Percentiles rank a stretch among this genome's conserved stretches.
These are phyloP conservation scores for Stagonosporopsis cucurbitacearum DNA, from an alignment of 2,329 filamentous ascomycete genomes.

Conservation along the genomic window DNA sequence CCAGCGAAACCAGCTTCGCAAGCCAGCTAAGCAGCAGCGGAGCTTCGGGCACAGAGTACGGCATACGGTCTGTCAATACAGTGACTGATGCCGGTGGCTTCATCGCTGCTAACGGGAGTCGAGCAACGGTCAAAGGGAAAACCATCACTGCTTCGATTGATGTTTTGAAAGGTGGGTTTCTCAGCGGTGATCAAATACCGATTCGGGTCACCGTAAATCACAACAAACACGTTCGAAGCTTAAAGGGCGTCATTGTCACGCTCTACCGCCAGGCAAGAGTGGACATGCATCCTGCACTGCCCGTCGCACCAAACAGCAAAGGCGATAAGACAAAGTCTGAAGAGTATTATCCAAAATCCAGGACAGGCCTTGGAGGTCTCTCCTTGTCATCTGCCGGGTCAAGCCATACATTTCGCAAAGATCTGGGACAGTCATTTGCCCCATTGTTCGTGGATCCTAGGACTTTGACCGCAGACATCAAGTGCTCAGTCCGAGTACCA, in stretches of 20 bases:
- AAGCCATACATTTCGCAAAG: slow-evolving; percentile 93
- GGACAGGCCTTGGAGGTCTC: slow-evolving; percentile 83
- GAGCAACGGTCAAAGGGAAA: slow-evolving; percentile 68
- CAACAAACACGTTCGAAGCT: slow-evolving; percentile 85
- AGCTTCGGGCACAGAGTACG: slow-evolving; percentile 52
- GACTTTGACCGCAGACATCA: slow-evolving; percentile 79
- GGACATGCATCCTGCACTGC: slow-evolving; percentile 74
- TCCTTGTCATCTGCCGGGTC: slow-evolving; percentile 86
- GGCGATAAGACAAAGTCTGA: slow-evolving; percentile 75
- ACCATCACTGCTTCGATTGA: slow-evolving; percentile 86
- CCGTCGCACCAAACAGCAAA: slow-evolving; percentile 66
- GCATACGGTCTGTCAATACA: slow-evolving; percentile 49
- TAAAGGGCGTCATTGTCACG: slow-evolving; percentile 91
- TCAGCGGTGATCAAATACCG: slow-evolving; percentile 83
- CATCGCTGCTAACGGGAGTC: slow-evolving; percentile 54
- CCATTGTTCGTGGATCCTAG: slow-evolving; percentile 86
- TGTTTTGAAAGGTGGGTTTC: slow-evolving; percentile 78
- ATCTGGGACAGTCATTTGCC: slow-evolving; percentile 85
- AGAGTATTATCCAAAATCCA: slow-evolving; percentile 85
- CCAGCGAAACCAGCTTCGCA: slow-evolving; percentile 56
- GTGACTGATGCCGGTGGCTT: slow-evolving; percentile 58
- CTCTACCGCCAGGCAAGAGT: slow-evolving; percentile 90
- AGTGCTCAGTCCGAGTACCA: slow-evolving; percentile 82
- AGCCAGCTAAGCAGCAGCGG: slow-evolving; percentile 65
- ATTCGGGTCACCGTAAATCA: slow-evolving; percentile 85